phyloP scores from a whole-genome alignment of 2,329 filamentous ascomycete species.

The Colletotrichum ledebouriae region DNA sequence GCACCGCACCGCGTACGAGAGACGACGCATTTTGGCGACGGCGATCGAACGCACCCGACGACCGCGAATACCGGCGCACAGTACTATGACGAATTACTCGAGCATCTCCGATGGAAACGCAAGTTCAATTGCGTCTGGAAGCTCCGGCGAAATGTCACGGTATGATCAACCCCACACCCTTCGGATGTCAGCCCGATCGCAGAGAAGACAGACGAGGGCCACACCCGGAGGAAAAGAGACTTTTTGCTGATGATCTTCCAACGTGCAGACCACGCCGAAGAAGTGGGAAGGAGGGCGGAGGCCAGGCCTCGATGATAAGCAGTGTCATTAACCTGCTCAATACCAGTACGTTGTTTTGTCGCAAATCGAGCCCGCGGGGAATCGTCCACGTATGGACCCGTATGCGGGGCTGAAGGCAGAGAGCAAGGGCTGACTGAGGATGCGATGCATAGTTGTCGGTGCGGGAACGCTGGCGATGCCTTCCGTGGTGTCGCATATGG shows the following conservation, averaged over 20 bases:
- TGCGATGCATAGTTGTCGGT: slow-evolving; percentile 78
- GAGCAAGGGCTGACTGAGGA: slow-evolving; percentile 35
- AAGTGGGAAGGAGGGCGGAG: slow-evolving; percentile 80
- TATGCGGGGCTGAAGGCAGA: not conserved
- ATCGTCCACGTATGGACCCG: not conserved
- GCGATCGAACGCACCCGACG: slow-evolving; percentile 5
- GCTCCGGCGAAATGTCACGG: slow-evolving; percentile 42
- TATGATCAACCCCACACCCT: slow-evolving; percentile 21
- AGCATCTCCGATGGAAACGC: slow-evolving; percentile 64
- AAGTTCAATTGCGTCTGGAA: slow-evolving; percentile 42
- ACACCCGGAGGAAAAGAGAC: not conserved
- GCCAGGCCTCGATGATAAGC: slow-evolving; percentile 88
- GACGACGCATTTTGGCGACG: slow-evolving; percentile 35
- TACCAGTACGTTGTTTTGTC: slow-evolving; percentile 76
- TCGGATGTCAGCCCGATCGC: not conserved
- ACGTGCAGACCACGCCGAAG: slow-evolving; percentile 67
- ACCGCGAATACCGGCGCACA: not conserved
- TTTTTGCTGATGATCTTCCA: slow-evolving; percentile 21
- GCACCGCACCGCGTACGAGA: not conserved
- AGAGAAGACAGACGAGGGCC: not conserved
- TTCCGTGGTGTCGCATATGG: slow-evolving; percentile 95
- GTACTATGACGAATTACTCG: slow-evolving; percentile 66
- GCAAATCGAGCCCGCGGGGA: not conserved
- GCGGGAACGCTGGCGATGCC: slow-evolving; percentile 96
- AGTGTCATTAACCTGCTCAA: slow-evolving; percentile 97